These are phyloP conservation scores for Priceomyces fermenticarens DNA, from an alignment of 805 yeast species.

Conservation along the genomic window DNA sequence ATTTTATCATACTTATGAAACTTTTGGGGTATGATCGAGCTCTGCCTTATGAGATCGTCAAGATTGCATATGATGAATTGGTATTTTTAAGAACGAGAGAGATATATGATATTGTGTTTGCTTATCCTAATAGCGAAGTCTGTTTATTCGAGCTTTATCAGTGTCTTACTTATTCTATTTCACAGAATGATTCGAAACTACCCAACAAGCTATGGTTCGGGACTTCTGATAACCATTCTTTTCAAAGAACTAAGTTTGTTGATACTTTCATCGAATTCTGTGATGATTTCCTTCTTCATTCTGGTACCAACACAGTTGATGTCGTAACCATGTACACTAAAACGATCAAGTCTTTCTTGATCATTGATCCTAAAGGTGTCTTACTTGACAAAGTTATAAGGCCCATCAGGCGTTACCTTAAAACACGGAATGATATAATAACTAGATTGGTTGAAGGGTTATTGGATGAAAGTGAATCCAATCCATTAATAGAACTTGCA, in stretches of 20 bases:
- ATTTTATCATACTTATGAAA: slow-evolving; percentile 20
- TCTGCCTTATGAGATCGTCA: slow-evolving; percentile 25
- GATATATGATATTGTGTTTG: slow-evolving; percentile 54
- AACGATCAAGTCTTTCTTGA: slow-evolving; percentile 65
- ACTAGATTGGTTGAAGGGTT: slow-evolving; percentile 68
- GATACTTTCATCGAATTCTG: slow-evolving; percentile 46
- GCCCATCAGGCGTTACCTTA: slow-evolving; percentile 70
- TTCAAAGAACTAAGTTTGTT: slow-evolving; percentile 53
- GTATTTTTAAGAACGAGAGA: slow-evolving; percentile 53
- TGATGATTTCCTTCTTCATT: slow-evolving; percentile 54
- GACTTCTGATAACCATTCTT: slow-evolving; percentile 22
- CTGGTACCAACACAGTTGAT: slow-evolving; percentile 77
- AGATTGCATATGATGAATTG: slow-evolving; percentile 37
- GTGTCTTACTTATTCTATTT: slow-evolving; percentile 32
- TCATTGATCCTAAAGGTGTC: slow-evolving; percentile 86
- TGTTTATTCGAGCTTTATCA: slow-evolving; percentile 58
- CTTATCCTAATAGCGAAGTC: slow-evolving; percentile 49
- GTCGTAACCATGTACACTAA: slow-evolving; percentile 67
- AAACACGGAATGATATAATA: slow-evolving; percentile 72
- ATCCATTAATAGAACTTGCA: slow-evolving; percentile 52
- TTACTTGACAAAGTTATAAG: slow-evolving; percentile 72
- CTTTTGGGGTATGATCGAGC: slow-evolving; percentile 10
- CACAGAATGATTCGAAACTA: slow-evolving; percentile 4
- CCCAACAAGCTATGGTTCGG: slow-evolving; percentile 13
- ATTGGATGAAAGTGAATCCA: slow-evolving; percentile 42